Conservation (phyloP, 2,329 filamentous ascomycete species). For the Nemania serpens region DNA sequence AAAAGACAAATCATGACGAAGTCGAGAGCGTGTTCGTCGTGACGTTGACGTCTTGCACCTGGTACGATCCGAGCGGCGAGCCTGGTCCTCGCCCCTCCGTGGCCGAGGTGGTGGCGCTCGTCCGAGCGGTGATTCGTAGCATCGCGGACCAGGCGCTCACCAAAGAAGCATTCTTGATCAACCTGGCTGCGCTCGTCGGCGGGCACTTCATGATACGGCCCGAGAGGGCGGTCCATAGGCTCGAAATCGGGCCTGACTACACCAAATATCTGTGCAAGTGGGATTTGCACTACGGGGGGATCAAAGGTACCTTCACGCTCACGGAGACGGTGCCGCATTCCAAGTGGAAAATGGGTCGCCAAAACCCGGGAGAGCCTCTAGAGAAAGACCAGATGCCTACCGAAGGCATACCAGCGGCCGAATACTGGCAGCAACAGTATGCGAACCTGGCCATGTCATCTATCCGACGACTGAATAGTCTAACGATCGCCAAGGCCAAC, state of each 20-base stretch:
- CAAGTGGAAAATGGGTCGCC: constrained; percentile 46
- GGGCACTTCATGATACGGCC: constrained; percentile 55
- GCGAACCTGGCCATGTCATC: constrained; percentile 30
- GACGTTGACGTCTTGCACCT: constrained; percentile 54
- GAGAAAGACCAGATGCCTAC: constrained; percentile 34
- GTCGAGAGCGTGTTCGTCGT: constrained; percentile 60
- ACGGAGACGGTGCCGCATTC: constrained; percentile 52
- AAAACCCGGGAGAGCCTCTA: constrained; percentile 26
- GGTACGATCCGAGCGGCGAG: constrained; percentile 55
- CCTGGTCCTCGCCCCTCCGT: constrained; percentile 50
- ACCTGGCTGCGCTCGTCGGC: constrained; percentile 61
- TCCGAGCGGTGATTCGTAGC: constrained; percentile 57
- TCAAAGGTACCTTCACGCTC: constrained; percentile 59
- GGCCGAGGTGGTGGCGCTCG: constrained; percentile 60
- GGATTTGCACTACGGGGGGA: constrained; percentile 59
- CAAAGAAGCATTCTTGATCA: constrained; percentile 62
- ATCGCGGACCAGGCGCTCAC: constrained; percentile 56
- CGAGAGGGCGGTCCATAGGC: constrained; percentile 48
- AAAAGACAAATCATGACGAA: constrained; percentile 61
- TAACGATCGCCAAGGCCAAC: constrained; percentile 25
- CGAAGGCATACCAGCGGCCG: constrained; percentile 40
- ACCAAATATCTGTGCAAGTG: constrained; percentile 58
- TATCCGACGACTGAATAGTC: constrained; percentile 23
- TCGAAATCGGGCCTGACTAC: constrained; percentile 48
- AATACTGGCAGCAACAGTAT: constrained; percentile 38